phyloP scores from a whole-genome alignment of 176 grass and related monocot species.

The Aegilops tauschii region DNA sequence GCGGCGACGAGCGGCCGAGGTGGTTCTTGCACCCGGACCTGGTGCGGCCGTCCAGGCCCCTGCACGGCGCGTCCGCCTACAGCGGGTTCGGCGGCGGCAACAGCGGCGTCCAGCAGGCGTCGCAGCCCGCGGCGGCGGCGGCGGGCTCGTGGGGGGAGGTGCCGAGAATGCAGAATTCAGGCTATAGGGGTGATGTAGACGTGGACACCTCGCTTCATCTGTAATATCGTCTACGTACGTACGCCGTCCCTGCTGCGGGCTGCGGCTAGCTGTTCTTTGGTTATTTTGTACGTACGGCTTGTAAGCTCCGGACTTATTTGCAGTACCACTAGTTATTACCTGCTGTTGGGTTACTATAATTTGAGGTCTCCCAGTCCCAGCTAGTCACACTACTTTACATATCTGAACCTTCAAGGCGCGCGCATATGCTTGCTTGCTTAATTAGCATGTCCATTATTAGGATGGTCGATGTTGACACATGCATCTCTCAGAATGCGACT shows the following conservation, averaged over 20 bases:
- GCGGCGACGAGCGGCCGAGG: constrained; percentile 38
- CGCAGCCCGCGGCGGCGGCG: background rate
- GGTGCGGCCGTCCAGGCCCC: constrained; percentile 46
- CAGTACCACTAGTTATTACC: constrained; percentile 31
- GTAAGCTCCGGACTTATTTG: constrained; percentile 38
- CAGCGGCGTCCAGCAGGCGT: background rate
- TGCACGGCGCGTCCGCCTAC: constrained; percentile 6
- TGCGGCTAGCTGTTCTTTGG: constrained; percentile 31
- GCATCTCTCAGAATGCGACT: background rate
- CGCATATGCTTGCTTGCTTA: background rate
- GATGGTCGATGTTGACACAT: constrained; percentile 1
- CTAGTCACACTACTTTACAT: constrained; percentile 4
- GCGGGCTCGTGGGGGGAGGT: constrained; percentile 30
- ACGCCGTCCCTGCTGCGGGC: background rate
- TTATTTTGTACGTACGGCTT: constrained; percentile 38
- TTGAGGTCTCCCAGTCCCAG: constrained; percentile 1
- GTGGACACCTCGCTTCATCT: constrained; percentile 95
- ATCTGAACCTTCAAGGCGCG: constrained; percentile 18
- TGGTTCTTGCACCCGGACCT: constrained; percentile 93
- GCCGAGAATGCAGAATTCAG: constrained; percentile 55
- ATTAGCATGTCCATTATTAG: background rate
- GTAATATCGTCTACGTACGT: constrained; percentile 48
- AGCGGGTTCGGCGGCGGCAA: background rate
- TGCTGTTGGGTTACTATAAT: constrained; percentile 24
- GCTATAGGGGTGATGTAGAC: constrained; percentile 57